Conservation (phyloP, 495 filamentous ascomycete species). For the Hyaloscypha variabilis region DNA sequence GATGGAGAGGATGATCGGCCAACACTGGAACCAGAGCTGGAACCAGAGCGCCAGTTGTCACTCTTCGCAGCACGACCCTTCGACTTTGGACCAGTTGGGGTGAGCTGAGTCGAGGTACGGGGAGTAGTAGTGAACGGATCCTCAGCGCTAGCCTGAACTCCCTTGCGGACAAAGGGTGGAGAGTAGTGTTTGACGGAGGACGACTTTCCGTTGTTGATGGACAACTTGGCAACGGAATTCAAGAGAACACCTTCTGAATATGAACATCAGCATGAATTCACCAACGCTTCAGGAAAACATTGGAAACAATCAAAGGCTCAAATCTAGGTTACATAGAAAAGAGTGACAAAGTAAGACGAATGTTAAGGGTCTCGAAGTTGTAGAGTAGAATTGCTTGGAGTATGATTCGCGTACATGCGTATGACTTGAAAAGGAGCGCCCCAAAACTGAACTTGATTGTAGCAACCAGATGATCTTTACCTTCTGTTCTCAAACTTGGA, state of each 20-base stretch:
- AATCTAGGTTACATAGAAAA: background rate
- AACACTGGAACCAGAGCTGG: slow-evolving; percentile 18
- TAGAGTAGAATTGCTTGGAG: too few relatives aligned
- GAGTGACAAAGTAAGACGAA: too few relatives aligned
- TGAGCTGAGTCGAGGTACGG: slow-evolving; percentile 2
- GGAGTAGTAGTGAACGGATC: slow-evolving; percentile 23
- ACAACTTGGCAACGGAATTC: background rate
- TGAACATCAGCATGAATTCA: background rate
- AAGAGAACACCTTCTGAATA: background rate
- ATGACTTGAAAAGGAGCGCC: too few relatives aligned
- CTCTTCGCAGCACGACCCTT: slow-evolving; percentile 21
- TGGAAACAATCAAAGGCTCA: background rate
- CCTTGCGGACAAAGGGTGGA: slow-evolving; percentile 27
- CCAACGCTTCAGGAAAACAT: background rate
- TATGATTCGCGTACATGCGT: too few relatives aligned
- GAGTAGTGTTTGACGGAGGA: background rate
- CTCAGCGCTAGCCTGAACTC: slow-evolving; percentile 3
- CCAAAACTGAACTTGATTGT: too few relatives aligned
- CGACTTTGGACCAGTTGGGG: slow-evolving; percentile 13
- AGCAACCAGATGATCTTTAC: too few relatives aligned
- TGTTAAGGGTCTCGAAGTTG: too few relatives aligned
- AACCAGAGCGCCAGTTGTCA: slow-evolving; percentile 30
- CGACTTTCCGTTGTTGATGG: background rate
- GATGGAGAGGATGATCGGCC: slow-evolving; percentile 11
- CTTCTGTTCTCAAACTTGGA: too few relatives aligned